Evolutionary conservation across 768 basidiomycete species (phyloP), one percentile per base, ranked within the genome.

Genomic region (Hygrophoropsis aurantiaca): DNA sequence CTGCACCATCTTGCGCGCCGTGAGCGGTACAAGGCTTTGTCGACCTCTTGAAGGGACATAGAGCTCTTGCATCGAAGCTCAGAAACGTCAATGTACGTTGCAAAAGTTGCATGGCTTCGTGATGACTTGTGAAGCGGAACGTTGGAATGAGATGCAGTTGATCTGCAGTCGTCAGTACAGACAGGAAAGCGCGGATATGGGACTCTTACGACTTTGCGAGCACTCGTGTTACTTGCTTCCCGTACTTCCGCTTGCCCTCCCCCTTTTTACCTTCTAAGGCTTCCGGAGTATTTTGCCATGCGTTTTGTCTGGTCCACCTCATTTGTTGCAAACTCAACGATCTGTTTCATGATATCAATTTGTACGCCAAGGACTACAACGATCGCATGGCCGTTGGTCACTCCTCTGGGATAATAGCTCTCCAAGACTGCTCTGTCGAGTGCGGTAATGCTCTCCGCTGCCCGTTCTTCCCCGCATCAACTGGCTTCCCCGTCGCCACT

Each of bases 31-130:
- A 26, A 35, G 49, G 53, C 54, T 49, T 51, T 56, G 57, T 47
- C 44, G 55, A 54, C 56, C 49, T 36, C 40, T 39, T 34, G 38
- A 32, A 42, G 56, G 49, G 49, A 39, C 36, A 51, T 44, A 39
- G 64, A 50, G 47, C 40, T 46, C 53, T 47, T 52, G 58, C 56
- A 71, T 56, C 46, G 72, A 69, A 69, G 71, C 65, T 65, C 73
- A 71, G 53, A 81, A 81, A 72, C 71, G 76, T 67, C 66, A 71
- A 66, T 63, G 65, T 54, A 66, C 77, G 74, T 77, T 72, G 69
- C 71, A 61, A 78, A 77, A 76, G 58, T 60, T 61, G 58, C 75
- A 73, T 81, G 80, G 80, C 78, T 74, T 69, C 70, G 66, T 35
- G 65, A 60, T 59, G 61, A 55, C 26, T 58, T 57, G 67, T 54